Evolutionary conservation across 2,329 filamentous ascomycete species (phyloP).

Genomic region (Ophiognomonia clavigignenti-juglandacearum): DNA sequence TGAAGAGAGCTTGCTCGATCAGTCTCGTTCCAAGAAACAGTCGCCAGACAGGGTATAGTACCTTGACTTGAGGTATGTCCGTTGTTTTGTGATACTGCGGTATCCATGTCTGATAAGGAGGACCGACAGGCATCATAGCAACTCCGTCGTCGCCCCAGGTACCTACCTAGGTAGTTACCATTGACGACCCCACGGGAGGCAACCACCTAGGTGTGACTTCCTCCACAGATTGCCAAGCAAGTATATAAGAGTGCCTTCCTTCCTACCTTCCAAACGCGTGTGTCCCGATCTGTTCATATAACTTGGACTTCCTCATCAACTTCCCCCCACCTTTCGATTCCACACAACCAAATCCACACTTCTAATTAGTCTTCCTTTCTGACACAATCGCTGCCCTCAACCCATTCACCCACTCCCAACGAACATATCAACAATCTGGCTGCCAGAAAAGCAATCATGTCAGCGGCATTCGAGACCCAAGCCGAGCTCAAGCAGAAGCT

Average conservation of each 20-base stretch:
- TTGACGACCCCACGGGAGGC: not conserved
- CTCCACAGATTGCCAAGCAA: not conserved
- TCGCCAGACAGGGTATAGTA: too few species aligned
- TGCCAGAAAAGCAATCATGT: constrained; percentile 25
- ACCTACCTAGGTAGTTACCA: not conserved
- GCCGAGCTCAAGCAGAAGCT: constrained; percentile 29
- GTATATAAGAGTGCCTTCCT: constrained; percentile 9
- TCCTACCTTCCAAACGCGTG: too few species aligned
- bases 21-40: too few species aligned
- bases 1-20: not conserved
- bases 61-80: too few species aligned
- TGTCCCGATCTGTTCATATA: too few species aligned
- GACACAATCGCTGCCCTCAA: too few species aligned
- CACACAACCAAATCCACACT: not conserved
- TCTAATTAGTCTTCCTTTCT: too few species aligned
- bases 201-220: not conserved
- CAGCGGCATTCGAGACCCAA: constrained; percentile 29
- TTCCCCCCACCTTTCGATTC: too few species aligned
- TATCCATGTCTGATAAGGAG: not conserved
- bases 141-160: not conserved
- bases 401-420: not conserved
- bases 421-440: constrained; percentile 1
- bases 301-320: too few species aligned
- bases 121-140: not conserved
- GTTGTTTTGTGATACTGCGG: not conserved